Base-by-base conservation (phyloP, 1,139 yeast species). In the Blastobotrys aristatus region DNA sequence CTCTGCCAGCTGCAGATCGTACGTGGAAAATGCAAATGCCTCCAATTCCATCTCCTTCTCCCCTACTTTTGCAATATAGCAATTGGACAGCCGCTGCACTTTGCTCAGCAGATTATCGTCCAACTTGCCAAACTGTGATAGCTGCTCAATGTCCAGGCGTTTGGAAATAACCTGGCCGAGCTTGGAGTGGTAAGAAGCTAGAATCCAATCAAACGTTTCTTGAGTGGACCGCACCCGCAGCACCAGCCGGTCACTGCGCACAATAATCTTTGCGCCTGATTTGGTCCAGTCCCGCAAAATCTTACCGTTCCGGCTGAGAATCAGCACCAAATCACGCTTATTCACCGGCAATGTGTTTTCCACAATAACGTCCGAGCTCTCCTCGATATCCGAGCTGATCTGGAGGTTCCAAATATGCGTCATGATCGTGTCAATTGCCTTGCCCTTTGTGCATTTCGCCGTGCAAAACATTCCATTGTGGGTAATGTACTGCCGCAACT, bases 201-300 rank as follows among this genome's bases (percentile, higher is more conserved):
- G 50, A 42, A 67, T 65, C 71, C 70, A 67, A 38, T 64, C 57
- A 41, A 55, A 63, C 3, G 67, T 67, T 29, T 56, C 58, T 8
- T 55, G 61, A 2, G 69, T 62, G 2, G 74, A 71, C 34, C 65
- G 58, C 2, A 73, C 64, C 11, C 65, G 58, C 31, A 74, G 57
- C 46, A 68, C 67, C 36, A 57, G 62, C 26, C 67, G 65, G 2
- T 65, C 67, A 1, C 72, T 68, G 29, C 66, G 61, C 24, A 80
- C 69, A 4, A 72, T 65, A 42, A 81, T 67, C 49, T 71, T 70
- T 11, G 82, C 82, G 0, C 85, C 87, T 8, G 77, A 68, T 47
- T 78, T 68, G 3, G 79, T 68, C 69, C 82, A 71, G 44, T 74
- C 69, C 42, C 75, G 72, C 34, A 77, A 66, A 32, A 77, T 59